Conservation (phyloP, 208 protist genomes). For the Wallacemonas rigidus region DNA sequence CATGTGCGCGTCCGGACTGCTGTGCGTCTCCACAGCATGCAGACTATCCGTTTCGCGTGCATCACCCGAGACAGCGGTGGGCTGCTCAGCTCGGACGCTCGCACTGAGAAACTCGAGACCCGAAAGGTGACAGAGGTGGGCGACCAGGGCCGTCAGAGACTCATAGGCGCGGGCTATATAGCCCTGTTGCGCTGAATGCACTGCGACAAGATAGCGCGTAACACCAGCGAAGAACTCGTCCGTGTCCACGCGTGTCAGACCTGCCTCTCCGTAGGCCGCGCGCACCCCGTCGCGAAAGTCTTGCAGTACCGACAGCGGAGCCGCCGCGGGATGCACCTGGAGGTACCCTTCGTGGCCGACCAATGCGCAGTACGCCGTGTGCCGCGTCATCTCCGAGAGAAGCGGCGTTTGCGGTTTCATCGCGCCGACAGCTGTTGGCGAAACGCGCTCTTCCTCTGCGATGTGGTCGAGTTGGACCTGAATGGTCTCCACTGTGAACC, state of each 20-base stretch:
- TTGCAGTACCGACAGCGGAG: constrained; percentile 28
- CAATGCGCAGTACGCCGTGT: constrained; percentile 57
- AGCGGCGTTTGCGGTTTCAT: constrained; percentile 14
- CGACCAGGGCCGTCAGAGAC: constrained; percentile 39
- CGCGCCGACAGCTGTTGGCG: constrained; percentile 14
- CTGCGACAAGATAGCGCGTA: constrained; percentile 49
- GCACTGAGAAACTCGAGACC: constrained; percentile 3
- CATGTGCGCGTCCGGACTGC: neutral
- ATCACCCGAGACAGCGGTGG: neutral
- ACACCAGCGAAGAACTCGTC: constrained; percentile 60
- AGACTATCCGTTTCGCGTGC: too few species aligned
- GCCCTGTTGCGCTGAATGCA: constrained; percentile 42
- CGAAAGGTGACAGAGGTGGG: constrained; percentile 24
- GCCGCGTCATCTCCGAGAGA: constrained; percentile 42
- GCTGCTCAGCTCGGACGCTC: too few species aligned
- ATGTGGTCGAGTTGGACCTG: constrained; percentile 29
- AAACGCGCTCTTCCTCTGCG: constrained; percentile 29
- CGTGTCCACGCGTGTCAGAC: constrained; percentile 20
- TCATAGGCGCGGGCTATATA: constrained; percentile 67
- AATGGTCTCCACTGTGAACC: constrained; percentile 32
- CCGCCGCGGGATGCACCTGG: neutral
- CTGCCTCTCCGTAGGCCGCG: constrained; percentile 39
- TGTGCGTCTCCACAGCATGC: neutral
- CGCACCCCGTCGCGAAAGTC: constrained; percentile 40
- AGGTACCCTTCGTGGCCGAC: constrained; percentile 46